Base-by-base conservation (phyloP, 2,329 filamentous ascomycete species). In the Aspergillus uvarum region DNA sequence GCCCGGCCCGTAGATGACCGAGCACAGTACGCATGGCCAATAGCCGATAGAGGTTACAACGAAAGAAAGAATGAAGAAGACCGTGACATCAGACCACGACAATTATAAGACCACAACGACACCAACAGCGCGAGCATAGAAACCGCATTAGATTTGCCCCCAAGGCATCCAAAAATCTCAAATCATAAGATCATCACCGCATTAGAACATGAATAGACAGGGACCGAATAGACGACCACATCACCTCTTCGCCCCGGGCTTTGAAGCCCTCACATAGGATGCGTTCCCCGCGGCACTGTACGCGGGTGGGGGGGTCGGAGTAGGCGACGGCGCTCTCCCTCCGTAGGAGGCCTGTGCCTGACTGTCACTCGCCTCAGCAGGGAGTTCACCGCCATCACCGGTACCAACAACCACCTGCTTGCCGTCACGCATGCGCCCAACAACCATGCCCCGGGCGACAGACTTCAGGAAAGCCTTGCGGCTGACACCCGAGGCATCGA, bases 401-500 rank as follows among this genome's bases (percentile, higher is more conserved):
- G 70, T 66, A 31, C 80, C 79, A 11, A 82, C 80, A 31, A 82
- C 72, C 11, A 82, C 74, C 65, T 81, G 75, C 60, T 81, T 72
- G 7, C 80, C 80, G 56, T 81, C 78, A 47, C 75, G 77, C 77
- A 82, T 81, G 42, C 74, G 76, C 22, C 80, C 80, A 38, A 82
- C 77, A 2, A 81, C 77, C 95, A 99, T 98, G 47, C 95, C 92
- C 80, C 96, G 97, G 21, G 93, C 95, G 1, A 98, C 95, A 47
- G 89, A 91, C 81, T 97, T 99, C 72, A 99, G 85, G 48, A 99
- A 87, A 0, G 95, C 95, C 62, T 88, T 87, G 47, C 95, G 84
- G 58, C 91, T 96, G 1, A 99, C 95, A 38, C 95, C 95, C 0
- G 93, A 89, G 1, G 96, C 94, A 69, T 99, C 95, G 62, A 99